phyloP scores from a whole-genome alignment of 2,329 filamentous ascomycete genomes.

The Fusarium musae region DNA sequence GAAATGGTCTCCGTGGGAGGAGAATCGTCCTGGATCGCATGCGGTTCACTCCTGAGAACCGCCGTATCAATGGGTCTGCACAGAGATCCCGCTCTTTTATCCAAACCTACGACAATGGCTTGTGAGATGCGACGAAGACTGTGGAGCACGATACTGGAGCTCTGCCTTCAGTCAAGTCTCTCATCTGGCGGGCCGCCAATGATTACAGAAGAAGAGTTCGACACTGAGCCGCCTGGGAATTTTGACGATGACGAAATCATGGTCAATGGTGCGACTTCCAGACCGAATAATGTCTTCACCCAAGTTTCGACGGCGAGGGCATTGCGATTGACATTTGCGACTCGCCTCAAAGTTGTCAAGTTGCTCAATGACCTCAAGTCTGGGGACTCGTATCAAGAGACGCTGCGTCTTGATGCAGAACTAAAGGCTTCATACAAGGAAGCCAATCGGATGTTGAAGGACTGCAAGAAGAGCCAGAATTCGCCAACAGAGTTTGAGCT shows the following conservation, averaged over 20 bases:
- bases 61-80: slow-evolving; percentile 64
- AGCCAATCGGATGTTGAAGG: slow-evolving; percentile 50
- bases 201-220: slow-evolving; percentile 57
- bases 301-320: slow-evolving; percentile 54
- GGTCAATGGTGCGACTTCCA: slow-evolving; percentile 45
- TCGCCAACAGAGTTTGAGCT: slow-evolving; percentile 53
- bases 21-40: slow-evolving; percentile 61
- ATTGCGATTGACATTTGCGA: slow-evolving; percentile 55
- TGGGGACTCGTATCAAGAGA: slow-evolving; percentile 55
- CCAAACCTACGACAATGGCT: slow-evolving; percentile 49
- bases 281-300: slow-evolving; percentile 52
- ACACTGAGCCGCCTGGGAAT: slow-evolving; percentile 61
- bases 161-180: slow-evolving; percentile 58
- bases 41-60: slow-evolving; percentile 56
- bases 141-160: slow-evolving; percentile 64
- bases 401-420: slow-evolving; percentile 56
- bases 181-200: slow-evolving; percentile 59
- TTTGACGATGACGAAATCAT: slow-evolving; percentile 62
- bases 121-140: slow-evolving; percentile 62
- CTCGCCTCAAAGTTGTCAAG: slow-evolving; percentile 55
- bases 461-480: slow-evolving; percentile 25
- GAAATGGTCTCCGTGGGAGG: slow-evolving; percentile 52
- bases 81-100: slow-evolving; percentile 56
- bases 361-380: slow-evolving; percentile 57
- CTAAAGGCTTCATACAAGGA: slow-evolving; percentile 56